A percentile compares a stretch with the other conserved stretches of the same genome.
These are phyloP conservation scores for Fusarium brachygibbosum DNA, from an alignment of 2,329 filamentous ascomycete genomes.

Conservation along the genomic window DNA sequence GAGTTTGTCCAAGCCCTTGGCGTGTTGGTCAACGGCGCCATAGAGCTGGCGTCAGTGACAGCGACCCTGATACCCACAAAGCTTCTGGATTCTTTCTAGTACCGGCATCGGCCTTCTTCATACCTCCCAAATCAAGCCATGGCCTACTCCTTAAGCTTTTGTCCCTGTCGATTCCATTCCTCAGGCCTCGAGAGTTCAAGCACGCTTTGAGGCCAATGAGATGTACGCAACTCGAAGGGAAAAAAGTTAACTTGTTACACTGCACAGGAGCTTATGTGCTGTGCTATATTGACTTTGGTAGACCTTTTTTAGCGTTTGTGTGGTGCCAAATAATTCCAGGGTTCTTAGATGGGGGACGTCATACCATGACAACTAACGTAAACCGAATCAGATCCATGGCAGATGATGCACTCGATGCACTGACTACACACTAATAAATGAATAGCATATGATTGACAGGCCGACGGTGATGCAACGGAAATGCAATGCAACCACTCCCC, in stretches of 20 bases:
- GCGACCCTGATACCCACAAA: slow-evolving; percentile 28
- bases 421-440: slow-evolving; percentile 5
- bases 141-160: slow-evolving; percentile 18
- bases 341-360: slow-evolving; percentile 23
- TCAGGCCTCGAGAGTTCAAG: slow-evolving; percentile 10
- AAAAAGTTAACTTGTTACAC: slow-evolving; percentile 6
- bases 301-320: slow-evolving; percentile 1
- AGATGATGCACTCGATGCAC: slow-evolving; percentile 12
- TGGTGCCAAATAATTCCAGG: slow-evolving; percentile 8
- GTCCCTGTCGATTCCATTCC: slow-evolving; percentile 40
- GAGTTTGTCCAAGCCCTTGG: slow-evolving; percentile 23
- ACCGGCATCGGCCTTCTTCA: slow-evolving; percentile 18
- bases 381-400: slow-evolving; percentile 11
- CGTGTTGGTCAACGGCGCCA: slow-evolving; percentile 33
- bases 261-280: background rate
- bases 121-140: slow-evolving; percentile 27
- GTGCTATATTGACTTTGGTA: slow-evolving; percentile 7
- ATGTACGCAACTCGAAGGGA: background rate
- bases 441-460: slow-evolving; percentile 11
- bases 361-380: background rate
- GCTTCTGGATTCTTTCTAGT: slow-evolving; percentile 40
- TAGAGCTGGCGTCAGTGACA: slow-evolving; percentile 18
- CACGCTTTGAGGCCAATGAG: slow-evolving; percentile 5
- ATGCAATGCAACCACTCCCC: slow-evolving; percentile 37
- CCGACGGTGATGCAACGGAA: slow-evolving; percentile 26